Conservation (phyloP, 148 eudicot genomes). For the Rhododendron henanense region DNA sequence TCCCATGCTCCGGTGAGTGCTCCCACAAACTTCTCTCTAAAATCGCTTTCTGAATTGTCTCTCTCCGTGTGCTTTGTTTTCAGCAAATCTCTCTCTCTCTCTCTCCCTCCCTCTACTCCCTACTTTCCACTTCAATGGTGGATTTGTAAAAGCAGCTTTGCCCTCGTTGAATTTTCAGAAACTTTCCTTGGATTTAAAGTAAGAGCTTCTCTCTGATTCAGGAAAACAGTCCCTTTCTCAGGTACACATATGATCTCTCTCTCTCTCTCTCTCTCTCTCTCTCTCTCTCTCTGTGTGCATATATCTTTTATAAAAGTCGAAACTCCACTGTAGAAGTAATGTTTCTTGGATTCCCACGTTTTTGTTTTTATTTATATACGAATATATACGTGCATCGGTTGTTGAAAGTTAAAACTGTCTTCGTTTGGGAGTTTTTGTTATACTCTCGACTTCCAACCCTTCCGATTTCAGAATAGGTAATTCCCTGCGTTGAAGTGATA, state of each 20-base stretch:
- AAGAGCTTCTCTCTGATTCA: slow-evolving; percentile 3
- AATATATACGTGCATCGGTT: not conserved
- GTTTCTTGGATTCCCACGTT: not conserved
- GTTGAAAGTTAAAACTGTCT: not conserved
- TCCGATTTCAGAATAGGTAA: not conserved
- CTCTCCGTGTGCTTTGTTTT: not conserved
- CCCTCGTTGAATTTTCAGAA: slow-evolving; percentile 5
- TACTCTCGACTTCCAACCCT: not conserved
- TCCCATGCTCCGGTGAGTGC: too few relatives aligned
- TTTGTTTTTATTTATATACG: not conserved
- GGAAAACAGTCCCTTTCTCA: slow-evolving; percentile 6
- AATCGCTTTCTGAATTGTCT: not conserved
- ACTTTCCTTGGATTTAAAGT: not conserved
- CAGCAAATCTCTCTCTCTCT: not conserved
- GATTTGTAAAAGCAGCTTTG: not conserved
- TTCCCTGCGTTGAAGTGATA: not conserved
- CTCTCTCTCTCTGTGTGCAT: not conserved
- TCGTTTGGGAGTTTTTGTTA: not conserved
- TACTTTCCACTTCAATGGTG: not conserved
- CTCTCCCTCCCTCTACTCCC: not conserved
- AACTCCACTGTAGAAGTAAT: not conserved
- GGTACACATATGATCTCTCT: not conserved
- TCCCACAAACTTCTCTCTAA: not conserved
- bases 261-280: not conserved
- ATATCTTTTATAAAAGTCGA: not conserved